Evolutionary conservation across 2,329 filamentous ascomycete genomes (phyloP).

Genomic region (Cladosporium sp.): DNA sequence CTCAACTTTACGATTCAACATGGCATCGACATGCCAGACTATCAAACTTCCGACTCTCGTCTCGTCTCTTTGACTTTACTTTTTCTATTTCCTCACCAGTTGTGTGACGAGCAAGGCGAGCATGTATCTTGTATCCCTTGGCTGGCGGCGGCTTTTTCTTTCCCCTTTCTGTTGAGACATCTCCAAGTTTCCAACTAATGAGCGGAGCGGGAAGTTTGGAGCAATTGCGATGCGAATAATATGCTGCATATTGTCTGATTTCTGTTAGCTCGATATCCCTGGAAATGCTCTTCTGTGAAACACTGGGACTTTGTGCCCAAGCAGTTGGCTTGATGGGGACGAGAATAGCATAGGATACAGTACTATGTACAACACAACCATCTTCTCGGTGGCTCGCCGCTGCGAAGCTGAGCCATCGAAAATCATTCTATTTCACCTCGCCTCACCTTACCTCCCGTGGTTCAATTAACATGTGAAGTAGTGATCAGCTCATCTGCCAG

Average conservation of each 20-base stretch:
- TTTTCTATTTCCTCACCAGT: constrained; percentile 9
- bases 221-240: neutral
- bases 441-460: neutral
- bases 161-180: constrained; percentile 6
- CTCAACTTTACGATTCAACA: constrained; percentile 8
- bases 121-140: constrained; percentile 12
- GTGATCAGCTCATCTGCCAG: neutral
- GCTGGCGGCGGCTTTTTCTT: constrained; percentile 17
- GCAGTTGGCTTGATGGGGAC: constrained; percentile 8
- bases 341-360: constrained; percentile 21
- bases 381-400: neutral
- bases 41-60: neutral
- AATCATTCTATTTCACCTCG: neutral
- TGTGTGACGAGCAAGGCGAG: constrained; percentile 4
- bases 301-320: neutral
- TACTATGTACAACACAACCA: constrained; percentile 19
- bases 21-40: neutral
- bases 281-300: neutral
- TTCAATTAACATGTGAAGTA: neutral
- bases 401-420: constrained; percentile 11
- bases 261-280: neutral
- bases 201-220: constrained; percentile 5
- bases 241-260: constrained; percentile 17
- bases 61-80: neutral
- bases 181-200: constrained; percentile 18